Conservation (phyloP, 768 basidiomycete species). For the Serendipita sp. region DNA sequence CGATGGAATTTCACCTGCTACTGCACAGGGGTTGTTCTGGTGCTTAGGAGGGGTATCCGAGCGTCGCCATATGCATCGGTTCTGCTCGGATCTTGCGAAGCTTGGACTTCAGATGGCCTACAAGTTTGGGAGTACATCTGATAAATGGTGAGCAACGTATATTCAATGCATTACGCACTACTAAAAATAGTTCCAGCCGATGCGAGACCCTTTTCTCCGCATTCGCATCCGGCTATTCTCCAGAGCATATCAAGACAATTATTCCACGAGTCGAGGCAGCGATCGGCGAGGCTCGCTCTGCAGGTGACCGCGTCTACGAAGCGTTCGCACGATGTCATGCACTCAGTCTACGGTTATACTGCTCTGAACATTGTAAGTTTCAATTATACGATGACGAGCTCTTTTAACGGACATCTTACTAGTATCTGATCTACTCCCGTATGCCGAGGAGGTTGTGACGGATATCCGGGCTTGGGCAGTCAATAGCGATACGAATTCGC, state of each 20-base stretch:
- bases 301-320: slow-evolving; percentile 3
- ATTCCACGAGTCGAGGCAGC: neutral
- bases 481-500: slow-evolving; percentile 34
- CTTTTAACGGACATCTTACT: neutral
- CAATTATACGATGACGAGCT: neutral
- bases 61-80: slow-evolving; percentile 44
- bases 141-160: slow-evolving; percentile 41
- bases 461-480: slow-evolving; percentile 29
- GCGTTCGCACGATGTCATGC: neutral
- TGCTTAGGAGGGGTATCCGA: slow-evolving; percentile 51
- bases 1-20: slow-evolving; percentile 52
- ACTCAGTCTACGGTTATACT: neutral
- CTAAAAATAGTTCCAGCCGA: slow-evolving; percentile 26
- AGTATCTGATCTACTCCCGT: slow-evolving; percentile 3
- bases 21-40: slow-evolving; percentile 61
- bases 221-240: neutral
- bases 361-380: slow-evolving; percentile 2
- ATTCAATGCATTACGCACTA: slow-evolving; percentile 5
- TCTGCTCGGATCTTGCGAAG: slow-evolving; percentile 51
- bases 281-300: neutral
- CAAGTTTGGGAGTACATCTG: slow-evolving; percentile 38
- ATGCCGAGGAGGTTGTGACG: slow-evolving; percentile 9
- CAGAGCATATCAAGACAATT: neutral
- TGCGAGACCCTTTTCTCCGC: slow-evolving; percentile 34
- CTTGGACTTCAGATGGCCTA: slow-evolving; percentile 58